Evolutionary conservation across 2,329 filamentous ascomycete genomes (phyloP).

Genomic region (Fusarium fujikuroi): DNA sequence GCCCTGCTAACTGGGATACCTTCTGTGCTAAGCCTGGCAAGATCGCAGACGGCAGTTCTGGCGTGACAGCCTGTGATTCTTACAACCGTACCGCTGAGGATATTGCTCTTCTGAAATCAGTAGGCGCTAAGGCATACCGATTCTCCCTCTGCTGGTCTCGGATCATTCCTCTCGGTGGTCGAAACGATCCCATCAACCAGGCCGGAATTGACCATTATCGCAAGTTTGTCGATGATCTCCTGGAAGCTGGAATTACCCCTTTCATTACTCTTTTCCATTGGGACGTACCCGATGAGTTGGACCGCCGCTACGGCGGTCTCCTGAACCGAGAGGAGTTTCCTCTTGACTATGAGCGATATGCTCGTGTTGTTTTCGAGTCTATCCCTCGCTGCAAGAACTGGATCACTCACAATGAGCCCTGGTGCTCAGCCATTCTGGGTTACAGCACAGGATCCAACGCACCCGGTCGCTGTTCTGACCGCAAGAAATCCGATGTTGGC

Average conservation of each 20-base stretch:
- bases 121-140: constrained; percentile 80
- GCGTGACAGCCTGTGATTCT: constrained; percentile 84
- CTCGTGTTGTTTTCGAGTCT: constrained; percentile 78
- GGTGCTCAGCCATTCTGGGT: constrained; percentile 83
- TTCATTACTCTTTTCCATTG: constrained; percentile 89
- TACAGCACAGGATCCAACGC: constrained; percentile 83
- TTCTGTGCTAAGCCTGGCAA: constrained; percentile 85
- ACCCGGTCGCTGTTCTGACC: constrained; percentile 83
- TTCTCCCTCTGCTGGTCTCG: constrained; percentile 89
- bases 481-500: constrained; percentile 74
- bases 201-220: constrained; percentile 81
- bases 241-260: constrained; percentile 79
- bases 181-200: constrained; percentile 83
- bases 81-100: constrained; percentile 84
- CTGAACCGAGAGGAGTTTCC: constrained; percentile 86
- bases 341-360: constrained; percentile 82
- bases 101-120: constrained; percentile 78
- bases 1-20: constrained; percentile 89
- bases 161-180: constrained; percentile 86
- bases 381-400: constrained; percentile 84
- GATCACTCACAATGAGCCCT: constrained; percentile 93
- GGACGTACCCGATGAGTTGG: constrained; percentile 83
- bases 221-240: constrained; percentile 80
- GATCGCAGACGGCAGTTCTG: constrained; percentile 80
- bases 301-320: constrained; percentile 84